These are phyloP conservation scores for Phyllosticta paracitricarpa DNA, from an alignment of 2,329 filamentous ascomycete genomes.

Conservation along the genomic window DNA sequence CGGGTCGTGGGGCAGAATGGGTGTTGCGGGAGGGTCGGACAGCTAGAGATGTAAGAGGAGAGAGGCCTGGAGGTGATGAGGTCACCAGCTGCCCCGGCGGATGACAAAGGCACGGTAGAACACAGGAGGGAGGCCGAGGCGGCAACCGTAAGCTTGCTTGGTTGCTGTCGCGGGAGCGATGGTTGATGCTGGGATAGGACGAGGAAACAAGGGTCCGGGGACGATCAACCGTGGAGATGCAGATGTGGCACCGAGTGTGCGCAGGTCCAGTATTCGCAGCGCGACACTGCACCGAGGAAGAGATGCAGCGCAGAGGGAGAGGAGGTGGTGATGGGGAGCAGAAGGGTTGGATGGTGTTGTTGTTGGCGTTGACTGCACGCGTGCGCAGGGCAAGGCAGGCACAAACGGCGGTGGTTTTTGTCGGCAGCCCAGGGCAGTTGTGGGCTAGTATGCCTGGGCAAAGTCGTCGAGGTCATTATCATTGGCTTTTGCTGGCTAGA, in stretches of 20 bases:
- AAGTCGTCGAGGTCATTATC: conserved; percentile 4
- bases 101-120: not conserved
- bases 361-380: not conserved
- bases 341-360: not conserved
- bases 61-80: not conserved
- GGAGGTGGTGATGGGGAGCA: not conserved
- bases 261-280: not conserved
- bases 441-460: not conserved
- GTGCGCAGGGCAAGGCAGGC: not conserved
- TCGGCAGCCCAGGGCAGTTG: not conserved
- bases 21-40: not conserved
- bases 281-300: not conserved
- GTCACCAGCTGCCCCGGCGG: not conserved
- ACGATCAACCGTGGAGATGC: conserved; percentile 1
- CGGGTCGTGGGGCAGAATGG: not conserved
- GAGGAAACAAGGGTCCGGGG: not conserved
- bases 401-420: not conserved
- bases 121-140: not conserved
- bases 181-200: not conserved
- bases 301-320: not conserved
- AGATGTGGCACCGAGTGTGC: not conserved
- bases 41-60: not conserved
- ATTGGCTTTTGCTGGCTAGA: conserved; percentile 1
- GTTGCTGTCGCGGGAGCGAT: not conserved
- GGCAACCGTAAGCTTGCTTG: not conserved